Base-by-base conservation (phyloP, 1,139 yeast genomes). In the Debaryomyces nepalensis region DNA sequence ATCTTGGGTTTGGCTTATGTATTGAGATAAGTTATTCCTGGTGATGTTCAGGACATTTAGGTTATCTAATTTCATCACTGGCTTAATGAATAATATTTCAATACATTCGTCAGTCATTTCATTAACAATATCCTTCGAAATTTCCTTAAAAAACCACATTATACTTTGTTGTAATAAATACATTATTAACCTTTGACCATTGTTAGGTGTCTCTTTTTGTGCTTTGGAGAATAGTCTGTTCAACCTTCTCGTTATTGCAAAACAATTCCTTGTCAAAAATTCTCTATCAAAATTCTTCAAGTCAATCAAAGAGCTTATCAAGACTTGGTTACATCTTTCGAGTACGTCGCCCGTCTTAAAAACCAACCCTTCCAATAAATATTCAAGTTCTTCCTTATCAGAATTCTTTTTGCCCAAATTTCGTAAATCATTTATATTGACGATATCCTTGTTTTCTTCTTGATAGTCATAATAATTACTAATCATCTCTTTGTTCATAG, bases 391-490 rank as follows among this genome's bases (percentile, higher is more conserved):
- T 19, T 57, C 61, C 8, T 44, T 43, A 7, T 42, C 40, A 9
- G 44, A 42, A 19, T 41, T 44, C 5, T 38, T 39, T 30, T 42
- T 44, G 2, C 54, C 52, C 11, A 49, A 42, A 5, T 41, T 43
- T 33, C 63, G 41, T 30, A 61, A 50, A 43, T 61, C 65, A 37
- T 58, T 49, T 21, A 58, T 50, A 35, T 52, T 54, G 1, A 50
- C 32, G 3, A 33, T 27, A 16, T 36, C 39, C 7, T 19, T 27
- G 10, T 8, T 12, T 15, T 18, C 21, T 5, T 36, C 39, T 19
- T 36, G 33, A 24, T 37, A 50, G 41, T 53, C 57, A 36, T 49
- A 42, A 10, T 23, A 22, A 14, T 40, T 24, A 26, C 55, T 48
- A 5, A 51, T 41, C 37, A 34, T 35, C 21, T 43, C 40, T 11